Evolutionary conservation across 139 green algal species (phyloP).

Genomic region (Mesotaenium endlicherianum): DNA sequence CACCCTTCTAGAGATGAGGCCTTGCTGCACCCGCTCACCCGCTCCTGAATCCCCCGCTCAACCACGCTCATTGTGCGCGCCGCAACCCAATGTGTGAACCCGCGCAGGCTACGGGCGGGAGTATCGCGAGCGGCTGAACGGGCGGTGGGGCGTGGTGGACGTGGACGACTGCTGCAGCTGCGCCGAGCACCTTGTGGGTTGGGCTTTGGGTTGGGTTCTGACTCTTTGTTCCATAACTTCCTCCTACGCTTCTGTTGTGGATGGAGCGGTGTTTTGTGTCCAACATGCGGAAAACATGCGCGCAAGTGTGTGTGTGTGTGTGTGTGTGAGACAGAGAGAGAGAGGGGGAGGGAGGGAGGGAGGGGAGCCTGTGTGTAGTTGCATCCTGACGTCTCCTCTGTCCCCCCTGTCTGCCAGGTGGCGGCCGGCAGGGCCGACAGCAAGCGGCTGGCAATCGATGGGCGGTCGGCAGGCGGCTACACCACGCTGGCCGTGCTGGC

Average conservation of each 20-base stretch:
- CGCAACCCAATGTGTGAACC: not conserved
- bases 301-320: too few species aligned
- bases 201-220: not conserved
- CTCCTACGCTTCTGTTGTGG: not conserved
- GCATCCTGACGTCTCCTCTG: not conserved
- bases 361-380: too few species aligned
- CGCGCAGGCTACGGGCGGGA: conserved; percentile 69
- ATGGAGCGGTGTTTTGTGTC: too few species aligned
- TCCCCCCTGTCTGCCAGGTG: not conserved
- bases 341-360: too few species aligned
- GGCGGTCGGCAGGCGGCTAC: conserved; percentile 73
- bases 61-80: not conserved
- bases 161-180: conserved; percentile 70
- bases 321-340: too few species aligned
- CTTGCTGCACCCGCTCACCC: not conserved
- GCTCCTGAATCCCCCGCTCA: not conserved
- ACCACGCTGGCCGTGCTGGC: conserved; percentile 63
- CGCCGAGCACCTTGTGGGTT: conserved; percentile 49
- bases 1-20: not conserved
- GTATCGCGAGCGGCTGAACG: conserved; percentile 52
- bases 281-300: too few species aligned
- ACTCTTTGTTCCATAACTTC: not conserved
- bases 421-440: conserved; percentile 54
- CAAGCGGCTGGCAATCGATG: conserved; percentile 65
- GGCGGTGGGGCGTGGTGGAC: conserved; percentile 72